Evolutionary conservation across 1,284 basidiomycete species (phyloP), one percentile per base, ranked within the genome.

Genomic region (Cutaneotrichosporon spelunceum): DNA sequence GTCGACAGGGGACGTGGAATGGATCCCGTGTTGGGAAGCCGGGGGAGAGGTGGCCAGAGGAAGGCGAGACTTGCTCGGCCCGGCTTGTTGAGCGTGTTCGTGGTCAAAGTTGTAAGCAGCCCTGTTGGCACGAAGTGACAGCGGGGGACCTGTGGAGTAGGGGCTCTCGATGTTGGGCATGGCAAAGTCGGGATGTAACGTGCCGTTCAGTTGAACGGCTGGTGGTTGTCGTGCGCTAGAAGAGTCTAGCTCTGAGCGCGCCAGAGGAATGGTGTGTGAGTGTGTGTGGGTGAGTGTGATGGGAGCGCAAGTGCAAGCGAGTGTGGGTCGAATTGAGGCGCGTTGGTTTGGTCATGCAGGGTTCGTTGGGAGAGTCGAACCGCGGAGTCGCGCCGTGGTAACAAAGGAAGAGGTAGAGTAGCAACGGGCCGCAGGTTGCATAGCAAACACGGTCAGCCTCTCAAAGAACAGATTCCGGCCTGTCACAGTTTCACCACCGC

Each of bases 1-100:
- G 34, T 71, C 68, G 10, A 63, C 53, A 3, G 70, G 68, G 11
- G 72, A 72, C 9, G 72, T 73, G 8, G 71, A 68, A 19, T 66
- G 62, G n/a, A 13, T n/a, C 16, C 24, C n/a, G 19, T 23, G 27
- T 13, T 34, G 36, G 9, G 16, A 10, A 39, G 36, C 39, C 6
- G 19, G 14, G 19, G 39, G 39, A 42, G 39, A 16, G 47, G 56
- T 27, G 23, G 45, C 29, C 10, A 34, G 56, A 9, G 36, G 36
- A 16, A 29, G 53, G 16, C 53, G 36, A 34, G 45, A 26, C 56
- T 50, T 39, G 56, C 54, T 56, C 26, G 54, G 56, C n/a, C 56
- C 56, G 42, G 56, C 56, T 16, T 30, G 21, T 13, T 36, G 33
- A 8, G 56, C 2, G 19, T 47, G 47, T 13, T 50, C 56, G 34